Base-by-base conservation (phyloP, 2,329 filamentous ascomycete species). In the Pseudogymnoascus sp. region DNA sequence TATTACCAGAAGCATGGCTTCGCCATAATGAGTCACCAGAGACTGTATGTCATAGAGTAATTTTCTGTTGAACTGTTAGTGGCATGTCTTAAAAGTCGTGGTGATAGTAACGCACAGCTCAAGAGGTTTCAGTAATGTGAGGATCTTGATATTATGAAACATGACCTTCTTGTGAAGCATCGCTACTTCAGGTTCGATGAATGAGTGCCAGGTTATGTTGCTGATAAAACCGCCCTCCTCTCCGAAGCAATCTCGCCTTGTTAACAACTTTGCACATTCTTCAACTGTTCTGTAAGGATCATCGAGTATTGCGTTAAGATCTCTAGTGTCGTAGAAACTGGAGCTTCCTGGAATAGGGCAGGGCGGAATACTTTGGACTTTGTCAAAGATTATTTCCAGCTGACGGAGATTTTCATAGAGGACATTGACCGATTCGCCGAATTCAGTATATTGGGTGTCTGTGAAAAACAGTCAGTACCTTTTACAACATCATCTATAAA, bases 121-220 rank as follows among this genome's bases (percentile, higher is more conserved):
- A 3, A 67, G 60, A 39, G 66, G 64, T 42, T 62, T 65, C 11
- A 67, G 19, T 11, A 67, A 59, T 16, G 63, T 60, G 5, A 41
- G 42, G 9, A 67, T 65, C 58, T 66, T 66, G 16, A 62, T 58
- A 35, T 66, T 67, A 55, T 65, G 66, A 9, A 62, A 61, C 5
- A 63, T 61, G 6, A 67, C 35, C 38, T 64, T 62, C 22, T 38
- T 59, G 11, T 63, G 62, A 36, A 67, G 63, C 6, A 38, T 11
- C 7, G 65, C 33, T 14, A 67, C 65, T 33, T 66, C 60, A 2
- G 63, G 61, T 35, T 64, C 59, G 25, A 67, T 49, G 14, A 64
- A 58, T 8, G 62, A 28, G 45, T 67, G 61, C 65, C 65, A 67
- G 39, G 62, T 60, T 30, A 66, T 61, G 33, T 66, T 67, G 35